Base-by-base conservation (phyloP, 257 asterid genomes). In the Galeopsis tetrahit region DNA sequence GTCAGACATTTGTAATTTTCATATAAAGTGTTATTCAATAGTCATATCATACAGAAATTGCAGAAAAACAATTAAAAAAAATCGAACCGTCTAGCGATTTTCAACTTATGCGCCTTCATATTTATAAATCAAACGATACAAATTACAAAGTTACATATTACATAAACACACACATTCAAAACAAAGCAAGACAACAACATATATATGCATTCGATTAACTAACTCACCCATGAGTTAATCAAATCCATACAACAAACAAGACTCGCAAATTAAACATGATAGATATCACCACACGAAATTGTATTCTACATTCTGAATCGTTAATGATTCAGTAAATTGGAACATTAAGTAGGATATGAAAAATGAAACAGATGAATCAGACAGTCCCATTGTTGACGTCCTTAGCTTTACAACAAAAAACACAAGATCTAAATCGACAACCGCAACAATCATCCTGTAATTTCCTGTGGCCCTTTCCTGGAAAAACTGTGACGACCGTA, bases 391-490 rank as follows among this genome's bases (percentile, higher is more conserved):
- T 75, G 1, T 5, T 60, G 55, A 15, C 35, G 52, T 57, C 38
- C 10, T 38, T 75, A 0, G 8, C 7, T 3, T 8, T n/a, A 10
- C 80, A 76, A 42, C 76, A 76, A 15, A 63, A 2, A 0, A 0
- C 0, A 21, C 80, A 70, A 5, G 8, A 0, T 10, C 63, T 68
- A 13, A 62, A 49, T 6, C 2, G 3, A 5, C 80, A 76, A 2
- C 63, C 68, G 14, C 80, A 76, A 33, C 80, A 76, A 0, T 34
- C 32, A 40, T 14, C 66, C 52, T 61, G 66, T 21, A 76, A 35
- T 35, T 69, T 76, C 32, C 76, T 33, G 6, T 70, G 76, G 2
- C 40, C 57, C 21, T 58, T 58, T 8, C 56, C 44, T 2, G 35
- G 34, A 10, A 59, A 10, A 7, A 31, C 64, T 0, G 4, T 34